Evolutionary conservation across 352 stramenopile species (phyloP).

Genomic region (Phytophthora chlamydospora): DNA sequence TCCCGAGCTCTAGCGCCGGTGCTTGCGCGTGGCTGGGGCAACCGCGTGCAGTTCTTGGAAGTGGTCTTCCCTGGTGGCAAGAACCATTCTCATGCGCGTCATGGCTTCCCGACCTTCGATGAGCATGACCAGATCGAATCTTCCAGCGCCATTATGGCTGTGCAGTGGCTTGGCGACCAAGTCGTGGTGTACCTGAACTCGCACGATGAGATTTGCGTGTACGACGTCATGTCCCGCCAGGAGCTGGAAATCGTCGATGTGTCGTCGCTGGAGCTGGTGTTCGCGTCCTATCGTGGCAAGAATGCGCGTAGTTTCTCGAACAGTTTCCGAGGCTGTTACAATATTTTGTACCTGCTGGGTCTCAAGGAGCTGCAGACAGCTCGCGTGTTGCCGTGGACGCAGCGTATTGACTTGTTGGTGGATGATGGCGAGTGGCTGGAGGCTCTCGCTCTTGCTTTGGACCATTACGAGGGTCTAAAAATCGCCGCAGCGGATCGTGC

Average conservation of each 20-base stretch:
- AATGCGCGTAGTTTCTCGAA: constrained; percentile 84
- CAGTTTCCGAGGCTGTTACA: constrained; percentile 93
- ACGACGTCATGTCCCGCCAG: constrained; percentile 96
- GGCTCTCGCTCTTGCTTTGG: constrained; percentile 94
- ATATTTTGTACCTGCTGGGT: constrained; percentile 93
- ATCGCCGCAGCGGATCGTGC: constrained; percentile 77
- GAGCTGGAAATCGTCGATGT: constrained; percentile 96
- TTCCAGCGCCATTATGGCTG: constrained; percentile 89
- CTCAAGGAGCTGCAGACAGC: constrained; percentile 93
- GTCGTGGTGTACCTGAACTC: constrained; percentile 95
- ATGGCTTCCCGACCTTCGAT: constrained; percentile 95
- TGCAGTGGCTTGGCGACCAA: constrained; percentile 96
- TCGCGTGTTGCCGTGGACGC: constrained; percentile 91
- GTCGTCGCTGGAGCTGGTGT: constrained; percentile 92
- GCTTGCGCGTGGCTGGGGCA: constrained; percentile 93
- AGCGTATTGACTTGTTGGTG: constrained; percentile 94
- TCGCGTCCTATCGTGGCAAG: constrained; percentile 91
- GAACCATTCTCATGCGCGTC: constrained; percentile 74
- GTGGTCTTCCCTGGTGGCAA: constrained; percentile 80
- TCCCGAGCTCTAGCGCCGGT: constrained; percentile 87
- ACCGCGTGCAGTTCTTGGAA: constrained; percentile 93
- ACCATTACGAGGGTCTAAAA: constrained; percentile 95
- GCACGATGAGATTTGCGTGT: constrained; percentile 96
- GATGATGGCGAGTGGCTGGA: constrained; percentile 97
- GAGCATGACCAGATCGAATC: constrained; percentile 93